Conservation (phyloP, 257 asterid species). For the Solanum paucissectum region DNA sequence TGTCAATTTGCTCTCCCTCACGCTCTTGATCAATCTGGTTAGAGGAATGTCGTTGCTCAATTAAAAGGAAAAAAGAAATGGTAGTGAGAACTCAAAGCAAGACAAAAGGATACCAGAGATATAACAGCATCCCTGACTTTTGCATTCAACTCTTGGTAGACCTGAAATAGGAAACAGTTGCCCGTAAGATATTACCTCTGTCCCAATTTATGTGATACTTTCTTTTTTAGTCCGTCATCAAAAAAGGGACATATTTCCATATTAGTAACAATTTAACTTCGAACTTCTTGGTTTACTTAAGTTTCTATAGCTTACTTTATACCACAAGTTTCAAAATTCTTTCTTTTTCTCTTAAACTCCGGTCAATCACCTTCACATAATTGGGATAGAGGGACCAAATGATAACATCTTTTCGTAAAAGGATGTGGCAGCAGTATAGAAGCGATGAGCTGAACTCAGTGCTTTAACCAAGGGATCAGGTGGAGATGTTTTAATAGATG, state of each 20-base stretch:
- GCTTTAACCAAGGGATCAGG: not conserved
- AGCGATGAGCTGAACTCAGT: not conserved
- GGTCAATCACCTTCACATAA: not conserved
- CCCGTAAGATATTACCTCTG: not conserved
- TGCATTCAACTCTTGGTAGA: conserved; percentile 63
- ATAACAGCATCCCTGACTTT: conserved; percentile 94
- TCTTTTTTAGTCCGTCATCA: not conserved
- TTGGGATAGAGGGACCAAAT: not conserved
- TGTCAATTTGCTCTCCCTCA: conserved; percentile 94
- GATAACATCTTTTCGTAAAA: not conserved
- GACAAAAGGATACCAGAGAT: conserved; percentile 52
- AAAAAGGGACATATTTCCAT: not conserved
- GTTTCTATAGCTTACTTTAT: not conserved
- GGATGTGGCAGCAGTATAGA: not conserved
- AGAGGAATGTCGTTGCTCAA: not conserved
- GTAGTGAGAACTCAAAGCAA: not conserved
- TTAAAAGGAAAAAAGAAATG: not conserved
- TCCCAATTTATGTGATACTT: not conserved
- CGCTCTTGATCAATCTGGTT: conserved; percentile 91
- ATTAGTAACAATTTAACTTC: not conserved
- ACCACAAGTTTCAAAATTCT: not conserved
- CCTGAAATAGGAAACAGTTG: conserved; percentile 39
- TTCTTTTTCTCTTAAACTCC: not conserved
- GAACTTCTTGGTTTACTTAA: not conserved
- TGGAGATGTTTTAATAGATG: not conserved